Conservation (phyloP, 305 asterid species). For the Fraxinus latifolia region DNA sequence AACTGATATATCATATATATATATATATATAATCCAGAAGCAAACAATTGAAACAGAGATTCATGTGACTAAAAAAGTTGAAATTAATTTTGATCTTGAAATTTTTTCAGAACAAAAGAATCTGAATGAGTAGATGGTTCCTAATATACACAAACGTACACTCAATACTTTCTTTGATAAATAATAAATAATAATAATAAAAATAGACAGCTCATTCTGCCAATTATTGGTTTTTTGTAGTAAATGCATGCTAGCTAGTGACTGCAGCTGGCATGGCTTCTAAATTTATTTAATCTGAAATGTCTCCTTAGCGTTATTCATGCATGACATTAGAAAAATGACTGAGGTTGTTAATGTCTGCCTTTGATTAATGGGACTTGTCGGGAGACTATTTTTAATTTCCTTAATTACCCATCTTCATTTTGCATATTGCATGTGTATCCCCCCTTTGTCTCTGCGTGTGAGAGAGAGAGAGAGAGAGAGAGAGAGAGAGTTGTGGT, state of each 20-base stretch:
- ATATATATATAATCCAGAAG: neutral
- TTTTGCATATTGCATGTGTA: neutral
- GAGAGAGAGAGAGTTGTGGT: no score
- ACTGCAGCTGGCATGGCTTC: neutral
- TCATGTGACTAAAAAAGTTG: neutral
- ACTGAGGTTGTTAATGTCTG: neutral
- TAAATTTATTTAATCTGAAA: neutral
- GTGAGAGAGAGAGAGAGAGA: no score
- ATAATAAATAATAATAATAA: neutral
- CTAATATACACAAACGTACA: neutral
- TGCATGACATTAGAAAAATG: neutral
- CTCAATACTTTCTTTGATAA: neutral
- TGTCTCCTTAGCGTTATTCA: neutral
- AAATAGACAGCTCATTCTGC: constrained; percentile 3
- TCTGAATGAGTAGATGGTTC: constrained; percentile 1
- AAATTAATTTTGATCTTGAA: neutral
- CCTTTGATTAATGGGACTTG: constrained; percentile 1
- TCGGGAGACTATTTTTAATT: neutral
- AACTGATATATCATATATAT: neutral
- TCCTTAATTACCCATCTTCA: neutral
- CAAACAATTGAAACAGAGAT: neutral
- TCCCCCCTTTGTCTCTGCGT: neutral
- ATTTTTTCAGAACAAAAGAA: neutral
- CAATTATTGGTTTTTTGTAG: neutral
- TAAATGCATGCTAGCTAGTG: neutral